Evolutionary conservation across 345 rosid species (phyloP).

Genomic region (Ceriops decandra): DNA sequence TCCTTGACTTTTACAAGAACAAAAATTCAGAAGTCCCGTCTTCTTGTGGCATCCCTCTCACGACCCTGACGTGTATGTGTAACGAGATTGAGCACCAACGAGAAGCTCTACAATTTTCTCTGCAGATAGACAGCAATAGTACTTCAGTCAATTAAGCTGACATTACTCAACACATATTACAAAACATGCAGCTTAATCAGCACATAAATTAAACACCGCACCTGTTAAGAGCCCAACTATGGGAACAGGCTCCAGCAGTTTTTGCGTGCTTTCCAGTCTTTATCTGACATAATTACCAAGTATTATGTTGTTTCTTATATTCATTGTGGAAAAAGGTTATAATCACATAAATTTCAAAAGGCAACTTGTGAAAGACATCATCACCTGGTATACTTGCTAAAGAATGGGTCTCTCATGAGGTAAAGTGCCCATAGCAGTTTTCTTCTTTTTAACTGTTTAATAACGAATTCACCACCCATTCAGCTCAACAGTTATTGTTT

Average conservation of each 20-base stretch:
- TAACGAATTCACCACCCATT: slow-evolving; percentile 10
- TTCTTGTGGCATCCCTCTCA: slow-evolving; percentile 18
- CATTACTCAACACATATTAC: neutral
- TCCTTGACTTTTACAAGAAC: too few relatives aligned
- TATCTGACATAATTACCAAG: slow-evolving; percentile 44
- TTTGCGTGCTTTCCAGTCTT: slow-evolving; percentile 65
- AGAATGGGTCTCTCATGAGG: slow-evolving; percentile 94
- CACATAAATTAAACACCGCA: slow-evolving; percentile 18
- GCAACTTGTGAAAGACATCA: neutral
- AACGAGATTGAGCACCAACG: slow-evolving; percentile 83
- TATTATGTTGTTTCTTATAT: neutral
- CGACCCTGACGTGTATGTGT: slow-evolving; percentile 90
- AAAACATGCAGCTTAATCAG: neutral
- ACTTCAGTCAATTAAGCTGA: neutral
- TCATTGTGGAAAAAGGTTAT: neutral
- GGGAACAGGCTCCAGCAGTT: slow-evolving; percentile 61
- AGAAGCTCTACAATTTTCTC: slow-evolving; percentile 86
- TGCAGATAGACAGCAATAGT: slow-evolving; percentile 19
- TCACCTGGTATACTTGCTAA: slow-evolving; percentile 78
- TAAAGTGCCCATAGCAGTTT: slow-evolving; percentile 88
- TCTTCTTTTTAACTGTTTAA: slow-evolving; percentile 66
- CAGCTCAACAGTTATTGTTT: slow-evolving; percentile 4
- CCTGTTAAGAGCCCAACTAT: slow-evolving; percentile 69
- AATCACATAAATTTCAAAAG: neutral
- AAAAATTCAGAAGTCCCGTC: too few relatives aligned